A percentile compares a stretch with the other conserved stretches of the same genome.
Conservation (phyloP, 495 filamentous ascomycete species). For the Glonium stellatum region DNA sequence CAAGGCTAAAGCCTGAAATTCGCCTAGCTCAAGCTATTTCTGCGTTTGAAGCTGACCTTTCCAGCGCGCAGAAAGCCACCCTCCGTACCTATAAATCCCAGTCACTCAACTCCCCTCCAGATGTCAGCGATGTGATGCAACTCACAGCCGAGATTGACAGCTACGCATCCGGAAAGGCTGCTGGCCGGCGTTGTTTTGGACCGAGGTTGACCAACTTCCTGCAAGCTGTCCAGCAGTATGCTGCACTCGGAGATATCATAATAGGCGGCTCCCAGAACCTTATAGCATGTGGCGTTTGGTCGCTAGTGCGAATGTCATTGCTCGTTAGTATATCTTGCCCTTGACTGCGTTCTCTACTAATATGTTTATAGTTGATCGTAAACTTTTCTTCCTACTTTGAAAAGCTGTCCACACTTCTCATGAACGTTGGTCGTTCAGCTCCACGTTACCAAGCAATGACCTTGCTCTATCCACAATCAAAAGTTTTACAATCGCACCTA, state of each 20-base stretch:
- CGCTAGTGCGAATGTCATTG: slow-evolving; percentile 39
- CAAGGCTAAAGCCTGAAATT: slow-evolving; percentile 35
- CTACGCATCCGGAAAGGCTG: slow-evolving; percentile 18
- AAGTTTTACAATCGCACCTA: slow-evolving; percentile 35
- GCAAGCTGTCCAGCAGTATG: slow-evolving; percentile 41
- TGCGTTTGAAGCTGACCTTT: slow-evolving; percentile 39
- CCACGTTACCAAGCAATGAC: slow-evolving; percentile 41
- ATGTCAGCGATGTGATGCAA: slow-evolving; percentile 38
- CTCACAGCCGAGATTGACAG: slow-evolving; percentile 41
- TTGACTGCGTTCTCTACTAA: slow-evolving; percentile 25
- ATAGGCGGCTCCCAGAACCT: slow-evolving; percentile 43
- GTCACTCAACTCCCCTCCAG: slow-evolving; percentile 28
- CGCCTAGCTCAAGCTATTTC: slow-evolving; percentile 39
- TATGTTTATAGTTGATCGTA: slow-evolving; percentile 30
- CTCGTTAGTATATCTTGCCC: slow-evolving; percentile 28
- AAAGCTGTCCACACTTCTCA: slow-evolving; percentile 40
- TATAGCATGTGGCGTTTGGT: slow-evolving; percentile 43
- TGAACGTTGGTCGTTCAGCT: slow-evolving; percentile 37
- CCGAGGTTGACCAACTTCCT: slow-evolving; percentile 41
- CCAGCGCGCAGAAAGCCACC: slow-evolving; percentile 34
- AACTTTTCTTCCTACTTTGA: slow-evolving; percentile 36
- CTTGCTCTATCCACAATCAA: slow-evolving; percentile 39
- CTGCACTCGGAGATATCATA: slow-evolving; percentile 40
- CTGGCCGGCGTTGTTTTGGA: slow-evolving; percentile 36
- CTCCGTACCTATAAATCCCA: slow-evolving; percentile 30